phyloP scores from a whole-genome alignment of 106 monocot species.

The Alisma plantagoaquatica region DNA sequence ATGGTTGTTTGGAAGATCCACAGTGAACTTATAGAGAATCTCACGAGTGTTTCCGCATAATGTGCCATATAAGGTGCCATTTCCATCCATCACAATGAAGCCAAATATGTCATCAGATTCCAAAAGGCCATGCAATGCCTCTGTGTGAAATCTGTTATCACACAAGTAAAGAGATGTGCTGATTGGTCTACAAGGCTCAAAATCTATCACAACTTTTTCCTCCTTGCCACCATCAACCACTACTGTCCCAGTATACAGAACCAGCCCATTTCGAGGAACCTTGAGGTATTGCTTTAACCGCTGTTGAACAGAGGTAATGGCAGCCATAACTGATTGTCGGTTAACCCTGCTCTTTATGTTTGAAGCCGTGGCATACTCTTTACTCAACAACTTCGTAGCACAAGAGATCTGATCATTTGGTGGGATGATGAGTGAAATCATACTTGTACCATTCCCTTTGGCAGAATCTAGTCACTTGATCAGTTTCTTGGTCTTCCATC shows the following conservation, averaged over 20 bases:
- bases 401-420: slow-evolving; percentile 18
- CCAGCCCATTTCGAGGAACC: slow-evolving; percentile 21
- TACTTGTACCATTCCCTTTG: slow-evolving; percentile 18
- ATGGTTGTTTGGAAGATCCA: slow-evolving; percentile 25
- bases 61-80: slow-evolving; percentile 19
- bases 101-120: slow-evolving; percentile 28
- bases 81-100: no score
- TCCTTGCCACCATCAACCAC: slow-evolving; percentile 22
- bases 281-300: slow-evolving; percentile 18
- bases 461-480: slow-evolving; percentile 20
- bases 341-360: slow-evolving; percentile 23
- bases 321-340: slow-evolving; percentile 17
- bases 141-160: slow-evolving; percentile 26
- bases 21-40: slow-evolving; percentile 18
- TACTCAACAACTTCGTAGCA: slow-evolving; percentile 16
- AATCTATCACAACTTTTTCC: slow-evolving; percentile 17
- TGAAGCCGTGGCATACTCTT: slow-evolving; percentile 17
- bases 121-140: slow-evolving; percentile 16
- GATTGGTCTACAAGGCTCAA: slow-evolving; percentile 19
- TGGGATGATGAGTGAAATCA: slow-evolving; percentile 20
- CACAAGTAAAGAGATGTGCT: slow-evolving; percentile 21
- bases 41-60: slow-evolving; percentile 20
- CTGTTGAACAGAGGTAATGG: slow-evolving; percentile 21
- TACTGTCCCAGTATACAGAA: slow-evolving; percentile 21
- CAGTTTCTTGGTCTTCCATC: slow-evolving; percentile 21